Base-by-base conservation (phyloP, 495 filamentous ascomycete genomes). In the Thermothielavioides terrestris region DNA sequence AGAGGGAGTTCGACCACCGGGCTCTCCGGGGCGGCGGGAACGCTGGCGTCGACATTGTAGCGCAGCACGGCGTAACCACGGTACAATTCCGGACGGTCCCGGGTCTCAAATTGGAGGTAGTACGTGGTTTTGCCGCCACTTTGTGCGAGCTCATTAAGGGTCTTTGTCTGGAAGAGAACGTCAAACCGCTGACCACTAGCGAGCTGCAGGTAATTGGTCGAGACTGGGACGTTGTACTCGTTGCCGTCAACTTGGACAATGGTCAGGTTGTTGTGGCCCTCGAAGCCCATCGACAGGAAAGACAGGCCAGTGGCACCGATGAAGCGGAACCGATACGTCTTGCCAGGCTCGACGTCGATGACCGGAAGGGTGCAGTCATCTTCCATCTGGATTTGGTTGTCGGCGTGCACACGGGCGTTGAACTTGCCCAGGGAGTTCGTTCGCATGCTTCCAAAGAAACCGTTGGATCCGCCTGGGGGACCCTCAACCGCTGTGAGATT, bases 201-300 rank as follows among this genome's bases (percentile, higher is more conserved):
- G 15, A 84, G 58, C 53, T 80, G 77, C n/a, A 82, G 57, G 54
- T 68, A 72, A 38, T 67, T 64, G 0, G 70, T 73, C 9, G 57
- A 52, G 11, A 67, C 56, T 0, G 74, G 74, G 40, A 70, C 61
- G 17, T 79, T 81, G 62, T 82, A 81, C 32, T 64, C 61, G n/a
- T 54, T 57, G 17, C 77, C 78, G 55, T 84, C 80, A 2, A 71
- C 77, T 39, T 75, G 73, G 42, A 84, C 72, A 39, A 84, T 68
- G 1, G 62, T 70, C 4, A 77, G 42, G 18, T 70, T 58, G 18
- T 65, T 37, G 54, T 82, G 79, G 25, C 59, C 70, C 44, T 81
- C 76, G 37, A 82, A 65, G 2, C 60, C 78, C 38, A 77, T 57
- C 1, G 64, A 63, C 3, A 76, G 52, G 46, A 76, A 70, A 0